Conservation (phyloP, 208 protist genomes). For the Strigomonas galati region DNA sequence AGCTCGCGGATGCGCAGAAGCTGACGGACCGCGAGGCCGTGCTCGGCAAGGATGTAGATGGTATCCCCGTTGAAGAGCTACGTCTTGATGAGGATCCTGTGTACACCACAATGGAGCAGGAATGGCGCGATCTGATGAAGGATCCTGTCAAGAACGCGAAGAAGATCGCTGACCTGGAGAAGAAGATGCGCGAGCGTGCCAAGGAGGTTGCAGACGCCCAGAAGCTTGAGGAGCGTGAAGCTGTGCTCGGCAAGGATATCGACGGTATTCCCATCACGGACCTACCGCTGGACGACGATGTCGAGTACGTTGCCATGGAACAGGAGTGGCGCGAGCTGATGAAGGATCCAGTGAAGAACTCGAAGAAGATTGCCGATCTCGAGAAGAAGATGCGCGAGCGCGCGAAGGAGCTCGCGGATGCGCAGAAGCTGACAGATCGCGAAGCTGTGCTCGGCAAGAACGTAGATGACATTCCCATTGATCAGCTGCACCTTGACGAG, state of each 20-base stretch:
- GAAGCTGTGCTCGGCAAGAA: slow-evolving; percentile 36
- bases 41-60: slow-evolving; percentile 19
- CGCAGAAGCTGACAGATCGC: slow-evolving; percentile 66
- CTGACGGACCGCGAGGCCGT: slow-evolving; percentile 10
- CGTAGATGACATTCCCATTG: slow-evolving; percentile 58
- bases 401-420: slow-evolving; percentile 57
- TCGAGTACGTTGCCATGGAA: slow-evolving; percentile 43
- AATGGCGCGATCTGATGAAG: slow-evolving; percentile 18
- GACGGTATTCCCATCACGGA: slow-evolving; percentile 44
- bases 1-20: slow-evolving; percentile 19
- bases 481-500: slow-evolving; percentile 40
- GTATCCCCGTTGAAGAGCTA: slow-evolving; percentile 18
- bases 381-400: slow-evolving; percentile 63
- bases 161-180: slow-evolving; percentile 24
- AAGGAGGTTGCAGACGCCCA: slow-evolving; percentile 45
- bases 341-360: slow-evolving; percentile 16
- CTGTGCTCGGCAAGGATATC: slow-evolving; percentile 31
- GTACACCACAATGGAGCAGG: slow-evolving; percentile 24
- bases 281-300: slow-evolving; percentile 53
- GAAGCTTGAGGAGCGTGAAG: slow-evolving; percentile 35
- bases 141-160: slow-evolving; percentile 11
- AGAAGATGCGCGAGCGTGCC: slow-evolving; percentile 48
- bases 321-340: slow-evolving; percentile 54
- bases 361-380: slow-evolving; percentile 41
- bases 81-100: slow-evolving; percentile 17